Base-by-base conservation (phyloP, 1,284 basidiomycete species). In the Cutaneotrichosporon sp. region DNA sequence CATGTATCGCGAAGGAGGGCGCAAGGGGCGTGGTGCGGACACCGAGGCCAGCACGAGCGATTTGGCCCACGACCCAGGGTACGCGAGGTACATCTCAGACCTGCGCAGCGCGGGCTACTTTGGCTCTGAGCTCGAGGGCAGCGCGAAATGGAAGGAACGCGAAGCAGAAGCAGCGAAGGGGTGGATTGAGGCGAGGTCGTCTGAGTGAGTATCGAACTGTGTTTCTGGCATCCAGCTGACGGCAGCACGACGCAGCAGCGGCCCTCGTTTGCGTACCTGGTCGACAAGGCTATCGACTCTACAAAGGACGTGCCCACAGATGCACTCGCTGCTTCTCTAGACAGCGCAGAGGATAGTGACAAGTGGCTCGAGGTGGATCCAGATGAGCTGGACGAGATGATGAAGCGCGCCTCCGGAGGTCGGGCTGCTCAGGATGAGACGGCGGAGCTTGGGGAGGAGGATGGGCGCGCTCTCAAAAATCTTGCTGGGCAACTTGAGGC, bases 401-500 rank as follows among this genome's bases (percentile, higher is more conserved):
- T 75, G 60, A 48, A 60, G 42, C 52, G 61, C 9, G 61, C 64
- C 1, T 66, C 67, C 4, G 54, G 59, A 14, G 32, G 24, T 3
- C 26, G 11, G 0, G 48, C 27, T n/a, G 24, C 27, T 3, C 10
- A 14, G 4, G 64, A 54, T 7, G 61, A 64, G 39, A 48, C 62
- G 43, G 29, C 75, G 52, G 54, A 49, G 50, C 63, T 70, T 3
- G 67, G 63, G 1, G 68, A 82, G 29, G 80, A 81, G 50, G 85
- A 90, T 65, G 85, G 89, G 2, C 70, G 79, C 16, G 82, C 81
- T 50, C 74, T 97, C 39, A 82, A 83, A 61, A 80, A 82, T 57
- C 79, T 97, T 45, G 90, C 92, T 10, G 77, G 81, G 57, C 88
- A 90, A 70, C 88, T 97, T 0, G 85, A 89, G 65, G 78, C 79